Evolutionary conservation across 257 asterid genomes (phyloP).

Genomic region (Petunia secreta): DNA sequence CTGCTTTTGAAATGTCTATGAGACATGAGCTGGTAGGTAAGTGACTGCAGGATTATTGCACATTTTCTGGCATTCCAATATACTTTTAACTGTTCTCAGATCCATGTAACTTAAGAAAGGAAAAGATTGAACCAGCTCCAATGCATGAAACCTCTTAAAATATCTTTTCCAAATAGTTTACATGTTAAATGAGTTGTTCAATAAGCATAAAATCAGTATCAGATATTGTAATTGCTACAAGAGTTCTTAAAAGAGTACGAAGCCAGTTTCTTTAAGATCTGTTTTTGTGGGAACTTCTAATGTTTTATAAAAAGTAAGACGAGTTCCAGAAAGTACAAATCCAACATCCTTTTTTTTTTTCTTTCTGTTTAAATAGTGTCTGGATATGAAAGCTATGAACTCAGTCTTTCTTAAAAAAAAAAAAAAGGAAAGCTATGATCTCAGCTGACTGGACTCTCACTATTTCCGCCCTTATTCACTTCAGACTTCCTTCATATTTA

Average conservation of each 20-base stretch:
- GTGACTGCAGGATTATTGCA: background rate
- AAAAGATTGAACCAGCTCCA: constrained; percentile 10
- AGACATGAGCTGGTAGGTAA: background rate
- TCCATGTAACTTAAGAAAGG: background rate
- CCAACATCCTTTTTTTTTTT: background rate
- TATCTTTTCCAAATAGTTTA: background rate
- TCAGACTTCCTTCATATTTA: background rate
- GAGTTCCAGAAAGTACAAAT: constrained; percentile 6
- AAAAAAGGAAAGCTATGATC: background rate
- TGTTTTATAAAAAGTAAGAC: background rate
- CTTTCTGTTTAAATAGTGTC: background rate
- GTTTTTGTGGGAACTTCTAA: constrained; percentile 2
- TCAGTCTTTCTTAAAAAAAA: no score
- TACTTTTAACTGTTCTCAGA: constrained; percentile 7
- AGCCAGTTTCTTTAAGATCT: background rate
- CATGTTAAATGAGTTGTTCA: constrained; percentile 9
- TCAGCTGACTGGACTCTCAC: background rate
- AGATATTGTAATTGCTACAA: background rate
- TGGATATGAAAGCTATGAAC: background rate
- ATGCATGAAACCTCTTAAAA: background rate
- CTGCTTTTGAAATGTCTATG: background rate
- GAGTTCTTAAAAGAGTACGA: background rate
- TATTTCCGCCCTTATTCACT: background rate
- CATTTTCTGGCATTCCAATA: background rate
- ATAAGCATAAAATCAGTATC: background rate